phyloP scores from a whole-genome alignment of 768 basidiomycete species.

The Collybia sordida region DNA sequence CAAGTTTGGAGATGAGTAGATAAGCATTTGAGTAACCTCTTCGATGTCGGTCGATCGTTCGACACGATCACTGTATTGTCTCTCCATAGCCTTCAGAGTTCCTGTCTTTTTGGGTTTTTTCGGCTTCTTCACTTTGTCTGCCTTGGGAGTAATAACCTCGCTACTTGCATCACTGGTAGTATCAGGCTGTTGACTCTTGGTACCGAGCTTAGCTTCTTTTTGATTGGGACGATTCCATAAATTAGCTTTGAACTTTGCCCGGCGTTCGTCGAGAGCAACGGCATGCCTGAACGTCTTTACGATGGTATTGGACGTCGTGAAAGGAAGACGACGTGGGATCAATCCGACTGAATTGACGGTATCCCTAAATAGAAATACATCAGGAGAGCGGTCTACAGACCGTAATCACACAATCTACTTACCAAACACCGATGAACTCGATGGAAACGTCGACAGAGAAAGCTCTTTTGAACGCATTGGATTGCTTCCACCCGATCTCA shows the following conservation, averaged over 20 bases:
- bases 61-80: too few species aligned
- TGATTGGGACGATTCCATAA: not conserved
- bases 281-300: constrained; percentile 3
- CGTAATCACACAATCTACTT: not conserved
- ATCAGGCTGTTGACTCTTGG: not conserved
- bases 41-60: not conserved
- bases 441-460: constrained; percentile 1
- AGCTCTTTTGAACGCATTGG: constrained; percentile 5
- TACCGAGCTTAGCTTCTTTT: not conserved
- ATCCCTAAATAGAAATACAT: not conserved
- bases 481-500: constrained; percentile 4
- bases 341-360: constrained; percentile 1
- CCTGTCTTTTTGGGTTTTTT: too few species aligned
- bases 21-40: not conserved
- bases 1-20: not conserved
- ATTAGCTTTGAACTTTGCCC: constrained; percentile 1
- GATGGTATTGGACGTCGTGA: not conserved
- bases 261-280: constrained; percentile 2
- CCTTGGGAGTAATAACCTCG: too few species aligned
- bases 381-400: not conserved
- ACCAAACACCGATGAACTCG: constrained; percentile 3
- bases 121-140: too few species aligned
- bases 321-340: not conserved
- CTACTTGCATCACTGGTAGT: too few species aligned
- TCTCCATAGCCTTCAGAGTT: too few species aligned